A percentile compares a stretch with the other conserved stretches of the same genome.
These are phyloP conservation scores for Scheffersomyces parashehatae DNA, from an alignment of 1,139 yeast species.

Conservation along the genomic window DNA sequence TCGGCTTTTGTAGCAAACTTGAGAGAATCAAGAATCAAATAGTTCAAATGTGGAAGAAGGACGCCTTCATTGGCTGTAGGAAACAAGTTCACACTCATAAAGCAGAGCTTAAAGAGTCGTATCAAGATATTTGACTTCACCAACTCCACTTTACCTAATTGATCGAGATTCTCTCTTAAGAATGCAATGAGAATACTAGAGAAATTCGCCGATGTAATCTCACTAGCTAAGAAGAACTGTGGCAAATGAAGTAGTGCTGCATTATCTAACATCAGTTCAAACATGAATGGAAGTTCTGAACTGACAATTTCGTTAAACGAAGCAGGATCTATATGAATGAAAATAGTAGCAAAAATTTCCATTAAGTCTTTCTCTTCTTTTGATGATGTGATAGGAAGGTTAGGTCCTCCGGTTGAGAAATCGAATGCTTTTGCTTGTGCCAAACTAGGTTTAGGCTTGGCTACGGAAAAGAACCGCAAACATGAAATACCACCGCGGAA, in stretches of 20 bases:
- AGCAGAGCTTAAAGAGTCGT: slow-evolving; percentile 84
- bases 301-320: slow-evolving; percentile 92
- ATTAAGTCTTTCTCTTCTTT: slow-evolving; percentile 93
- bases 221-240: slow-evolving; percentile 91
- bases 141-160: slow-evolving; percentile 78
- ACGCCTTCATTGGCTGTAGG: slow-evolving; percentile 88
- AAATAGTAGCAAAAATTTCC: slow-evolving; percentile 94
- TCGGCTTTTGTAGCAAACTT: slow-evolving; percentile 83
- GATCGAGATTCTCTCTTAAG: slow-evolving; percentile 69
- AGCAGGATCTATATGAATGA: slow-evolving; percentile 92
- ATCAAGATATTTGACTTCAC: slow-evolving; percentile 80
- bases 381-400: slow-evolving; percentile 79
- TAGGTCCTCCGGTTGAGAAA: slow-evolving; percentile 68
- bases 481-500: slow-evolving; percentile 87
- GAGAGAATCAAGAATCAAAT: slow-evolving; percentile 77
- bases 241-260: slow-evolving; percentile 89
- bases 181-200: slow-evolving; percentile 84
- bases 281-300: slow-evolving; percentile 75
- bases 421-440: slow-evolving; percentile 59
- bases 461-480: slow-evolving; percentile 68
- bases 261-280: slow-evolving; percentile 78
- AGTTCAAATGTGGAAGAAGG: slow-evolving; percentile 81
- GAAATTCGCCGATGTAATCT: slow-evolving; percentile 88
- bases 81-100: slow-evolving; percentile 92
- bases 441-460: slow-evolving; percentile 43